Evolutionary conservation across 2,329 filamentous ascomycete genomes (phyloP).

Genomic region (Eutypella sp.): DNA sequence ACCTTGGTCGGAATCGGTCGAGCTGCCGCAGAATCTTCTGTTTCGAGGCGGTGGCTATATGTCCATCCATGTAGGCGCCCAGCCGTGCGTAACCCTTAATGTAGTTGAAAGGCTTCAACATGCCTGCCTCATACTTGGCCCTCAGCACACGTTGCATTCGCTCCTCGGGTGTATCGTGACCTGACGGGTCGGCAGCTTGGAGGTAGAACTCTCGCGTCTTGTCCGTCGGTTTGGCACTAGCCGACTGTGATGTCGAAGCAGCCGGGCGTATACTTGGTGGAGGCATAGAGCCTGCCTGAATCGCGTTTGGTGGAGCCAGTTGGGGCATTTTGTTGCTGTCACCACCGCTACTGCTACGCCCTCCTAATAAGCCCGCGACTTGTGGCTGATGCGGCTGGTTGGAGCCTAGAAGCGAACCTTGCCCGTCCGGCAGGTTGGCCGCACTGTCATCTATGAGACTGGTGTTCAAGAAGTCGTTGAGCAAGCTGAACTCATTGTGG

Average conservation of each 20-base stretch:
- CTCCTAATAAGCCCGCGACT: slow-evolving; percentile 41
- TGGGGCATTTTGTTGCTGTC: background rate
- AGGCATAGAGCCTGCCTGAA: slow-evolving; percentile 41
- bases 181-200: slow-evolving; percentile 90
- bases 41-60: slow-evolving; percentile 76
- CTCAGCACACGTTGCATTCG: slow-evolving; percentile 91
- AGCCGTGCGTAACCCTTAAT: slow-evolving; percentile 91
- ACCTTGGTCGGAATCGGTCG: slow-evolving; percentile 90
- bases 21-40: slow-evolving; percentile 90
- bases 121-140: slow-evolving; percentile 92
- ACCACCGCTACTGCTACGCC: slow-evolving; percentile 16
- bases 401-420: slow-evolving; percentile 39
- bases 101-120: slow-evolving; percentile 97
- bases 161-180: slow-evolving; percentile 79
- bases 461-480: slow-evolving; percentile 94
- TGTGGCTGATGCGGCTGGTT: slow-evolving; percentile 36
- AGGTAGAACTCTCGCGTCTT: slow-evolving; percentile 88
- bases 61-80: slow-evolving; percentile 84
- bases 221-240: slow-evolving; percentile 60
- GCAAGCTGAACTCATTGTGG: slow-evolving; percentile 90
- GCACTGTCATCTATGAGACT: slow-evolving; percentile 82
- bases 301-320: slow-evolving; percentile 28
- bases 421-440: slow-evolving; percentile 64
- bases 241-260: slow-evolving; percentile 56
- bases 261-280: slow-evolving; percentile 43